A percentile compares a stretch with the other conserved stretches of the same genome.
phyloP scores from a whole-genome alignment of 2,329 filamentous ascomycete genomes.

The Colletotrichum gloeosporioides region DNA sequence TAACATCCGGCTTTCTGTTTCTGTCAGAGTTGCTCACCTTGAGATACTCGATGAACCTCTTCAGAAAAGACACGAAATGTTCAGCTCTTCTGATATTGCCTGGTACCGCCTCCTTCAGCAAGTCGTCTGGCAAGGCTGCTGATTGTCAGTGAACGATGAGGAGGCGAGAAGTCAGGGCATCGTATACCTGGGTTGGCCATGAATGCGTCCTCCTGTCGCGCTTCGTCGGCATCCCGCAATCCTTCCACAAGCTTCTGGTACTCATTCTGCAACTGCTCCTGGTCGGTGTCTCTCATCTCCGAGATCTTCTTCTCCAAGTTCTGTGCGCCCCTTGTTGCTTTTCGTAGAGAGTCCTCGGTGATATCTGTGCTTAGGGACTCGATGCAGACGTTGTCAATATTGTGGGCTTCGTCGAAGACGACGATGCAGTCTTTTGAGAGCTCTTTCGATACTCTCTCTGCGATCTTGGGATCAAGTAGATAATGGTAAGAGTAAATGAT shows the following conservation, averaged over 20 bases:
- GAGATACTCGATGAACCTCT: conserved; percentile 96
- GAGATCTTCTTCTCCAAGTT: conserved; percentile 90
- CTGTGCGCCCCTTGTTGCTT: conserved; percentile 86
- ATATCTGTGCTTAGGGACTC: conserved; percentile 96
- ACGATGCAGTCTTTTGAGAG: conserved; percentile 98
- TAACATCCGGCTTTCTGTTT: background rate
- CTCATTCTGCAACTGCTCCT: conserved; percentile 91
- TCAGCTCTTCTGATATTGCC: conserved; percentile 96
- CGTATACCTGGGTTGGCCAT: conserved; percentile 85
- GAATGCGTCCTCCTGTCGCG: conserved; percentile 90
- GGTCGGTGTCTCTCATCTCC: conserved; percentile 95
- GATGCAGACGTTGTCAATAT: conserved; percentile 99
- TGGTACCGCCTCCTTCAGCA: conserved; percentile 93
- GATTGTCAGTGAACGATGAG: conserved; percentile 22
- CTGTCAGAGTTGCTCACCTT: conserved; percentile 55
- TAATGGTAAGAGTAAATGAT: conserved; percentile 99
- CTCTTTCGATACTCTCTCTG: conserved; percentile 92
- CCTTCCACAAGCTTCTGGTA: conserved; percentile 96
- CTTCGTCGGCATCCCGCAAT: conserved; percentile 84
- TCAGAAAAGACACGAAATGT: conserved; percentile 93
- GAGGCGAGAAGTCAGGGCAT: background rate
- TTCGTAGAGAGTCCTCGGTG: conserved; percentile 91
- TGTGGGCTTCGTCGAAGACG: conserved; percentile 98
- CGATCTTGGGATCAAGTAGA: conserved; percentile 95
- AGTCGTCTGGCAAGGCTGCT: conserved; percentile 82